Conservation (phyloP, 75 land plant genomes). For the Cryptomeria japonica region DNA sequence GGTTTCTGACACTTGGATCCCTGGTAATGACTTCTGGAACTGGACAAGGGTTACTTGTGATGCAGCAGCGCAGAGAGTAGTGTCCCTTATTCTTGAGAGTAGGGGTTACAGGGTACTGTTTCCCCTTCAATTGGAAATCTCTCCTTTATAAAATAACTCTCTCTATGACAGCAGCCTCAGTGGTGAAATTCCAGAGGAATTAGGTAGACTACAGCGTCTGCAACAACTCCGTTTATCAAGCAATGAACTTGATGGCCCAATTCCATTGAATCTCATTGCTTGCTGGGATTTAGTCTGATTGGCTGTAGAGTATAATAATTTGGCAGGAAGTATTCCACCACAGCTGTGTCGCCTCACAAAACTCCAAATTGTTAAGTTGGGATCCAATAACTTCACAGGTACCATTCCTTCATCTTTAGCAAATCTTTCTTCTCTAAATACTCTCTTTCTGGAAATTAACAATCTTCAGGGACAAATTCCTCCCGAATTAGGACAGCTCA, state of each 20-base stretch:
- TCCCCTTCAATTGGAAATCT: not conserved
- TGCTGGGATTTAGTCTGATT: constrained; percentile 10
- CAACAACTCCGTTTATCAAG: constrained; percentile 18
- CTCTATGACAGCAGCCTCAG: not conserved
- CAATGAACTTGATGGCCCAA: constrained; percentile 30
- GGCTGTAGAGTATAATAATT: constrained; percentile 11
- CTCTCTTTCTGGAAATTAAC: constrained; percentile 30
- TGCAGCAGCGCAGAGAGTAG: not conserved
- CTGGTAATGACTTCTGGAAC: constrained; percentile 1
- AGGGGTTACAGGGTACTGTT: not conserved
- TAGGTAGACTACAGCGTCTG: constrained; percentile 5
- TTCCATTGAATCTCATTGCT: constrained; percentile 30
- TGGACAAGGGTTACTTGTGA: constrained; percentile 18
- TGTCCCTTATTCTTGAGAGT: not conserved
- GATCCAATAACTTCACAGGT: constrained; percentile 33
- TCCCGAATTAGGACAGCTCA: constrained; percentile 12
- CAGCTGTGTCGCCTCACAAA: constrained; percentile 13
- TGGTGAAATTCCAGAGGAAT: constrained; percentile 6
- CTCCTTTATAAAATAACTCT: not conserved
- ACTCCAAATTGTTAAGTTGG: constrained; percentile 22
- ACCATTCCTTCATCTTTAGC: constrained; percentile 32
- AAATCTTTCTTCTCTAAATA: constrained; percentile 19
- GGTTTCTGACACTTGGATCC: constrained; percentile 10
- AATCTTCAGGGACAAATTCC: constrained; percentile 38
- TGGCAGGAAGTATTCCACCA: constrained; percentile 26